Base-by-base conservation (phyloP, 2,329 filamentous ascomycete species). In the Ophiocordyceps camponoti-saundersi region DNA sequence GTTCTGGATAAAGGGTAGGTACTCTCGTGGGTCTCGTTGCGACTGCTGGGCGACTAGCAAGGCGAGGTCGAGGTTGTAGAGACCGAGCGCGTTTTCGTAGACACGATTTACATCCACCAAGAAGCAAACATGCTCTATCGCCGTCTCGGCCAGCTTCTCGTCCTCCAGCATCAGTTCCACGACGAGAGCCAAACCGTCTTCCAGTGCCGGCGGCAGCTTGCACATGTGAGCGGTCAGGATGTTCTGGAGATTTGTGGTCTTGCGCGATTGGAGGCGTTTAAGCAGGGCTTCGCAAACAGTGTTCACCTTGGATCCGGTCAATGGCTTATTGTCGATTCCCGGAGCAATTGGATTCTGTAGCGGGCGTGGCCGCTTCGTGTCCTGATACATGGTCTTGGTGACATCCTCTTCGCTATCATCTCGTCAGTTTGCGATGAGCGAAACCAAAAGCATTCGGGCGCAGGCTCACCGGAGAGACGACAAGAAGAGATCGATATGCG, bases 111-210 rank as follows among this genome's bases (percentile, higher is more conserved):
- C 83, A 62, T 98, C 92, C 1, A 89, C 86, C 41, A 98, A 73
- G 70, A 98, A 98, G 70, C 88, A 96, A 50, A 98, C 95, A 58
- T 98, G 92, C 59, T 95, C 88, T 21, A 95, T 82, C 0, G 90
- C 90, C 61, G 82, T 82, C 54, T 96, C 90, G 0, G 87, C 86
- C 53, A 89, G 72, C 46, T 79, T 74, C 41, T 78, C 69, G 45
- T 83, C 77, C 53, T 82, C 74, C 47, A 75, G 72, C 69, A 79
- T 75, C 34, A 98, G 67, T 47, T 80, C 74, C 4, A 86, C 82
- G 32, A 96, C 85, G 30, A 96, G 78, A 2, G 67, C 67, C 45
- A 98, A 69, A 3, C 88, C 92, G 50, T 90, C 82, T 48, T 93
- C 85, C 1, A 96, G 74, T 45, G 94, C 90, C 7, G 92, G 88